Evolutionary conservation across 768 basidiomycete species (phyloP).

Genomic region (Suillus ampliporus): DNA sequence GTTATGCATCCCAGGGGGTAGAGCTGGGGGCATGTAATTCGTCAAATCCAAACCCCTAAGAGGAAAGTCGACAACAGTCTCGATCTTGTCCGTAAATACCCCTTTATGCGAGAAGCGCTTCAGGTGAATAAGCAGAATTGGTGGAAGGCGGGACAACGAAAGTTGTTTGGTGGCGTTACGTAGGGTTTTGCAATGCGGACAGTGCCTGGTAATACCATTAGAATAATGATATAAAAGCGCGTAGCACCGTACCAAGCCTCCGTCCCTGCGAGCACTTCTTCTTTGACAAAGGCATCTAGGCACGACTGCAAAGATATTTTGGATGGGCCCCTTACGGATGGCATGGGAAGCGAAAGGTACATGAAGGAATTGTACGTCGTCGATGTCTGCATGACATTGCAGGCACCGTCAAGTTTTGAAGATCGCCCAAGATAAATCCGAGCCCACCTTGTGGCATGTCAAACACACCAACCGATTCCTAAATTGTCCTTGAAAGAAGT

Average conservation of each 20-base stretch:
- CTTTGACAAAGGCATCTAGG: constrained; percentile 88
- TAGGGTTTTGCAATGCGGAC: constrained; percentile 90
- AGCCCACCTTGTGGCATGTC: constrained; percentile 82
- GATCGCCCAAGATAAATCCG: background rate
- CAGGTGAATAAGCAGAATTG: constrained; percentile 89
- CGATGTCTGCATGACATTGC: constrained; percentile 68
- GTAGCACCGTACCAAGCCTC: constrained; percentile 80
- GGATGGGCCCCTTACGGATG: constrained; percentile 57
- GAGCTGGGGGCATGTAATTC: constrained; percentile 84
- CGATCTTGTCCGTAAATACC: constrained; percentile 94
- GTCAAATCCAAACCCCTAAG: constrained; percentile 65
- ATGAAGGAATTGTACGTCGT: constrained; percentile 98
- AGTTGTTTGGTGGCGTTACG: constrained; percentile 87
- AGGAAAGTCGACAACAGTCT: constrained; percentile 94
- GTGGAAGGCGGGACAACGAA: constrained; percentile 90
- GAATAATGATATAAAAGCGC: background rate
- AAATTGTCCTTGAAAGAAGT: constrained; percentile 98
- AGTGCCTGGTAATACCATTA: constrained; percentile 68
- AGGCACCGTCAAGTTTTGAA: constrained; percentile 16
- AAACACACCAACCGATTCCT: constrained; percentile 87
- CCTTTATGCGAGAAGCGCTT: constrained; percentile 93
- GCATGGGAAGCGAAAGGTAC: constrained; percentile 91
- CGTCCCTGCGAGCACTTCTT: constrained; percentile 89
- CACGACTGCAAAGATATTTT: constrained; percentile 80
- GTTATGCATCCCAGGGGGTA: constrained; percentile 67